Evolutionary conservation across 768 basidiomycete species (phyloP).

Genomic region (Phallus indusiatus): DNA sequence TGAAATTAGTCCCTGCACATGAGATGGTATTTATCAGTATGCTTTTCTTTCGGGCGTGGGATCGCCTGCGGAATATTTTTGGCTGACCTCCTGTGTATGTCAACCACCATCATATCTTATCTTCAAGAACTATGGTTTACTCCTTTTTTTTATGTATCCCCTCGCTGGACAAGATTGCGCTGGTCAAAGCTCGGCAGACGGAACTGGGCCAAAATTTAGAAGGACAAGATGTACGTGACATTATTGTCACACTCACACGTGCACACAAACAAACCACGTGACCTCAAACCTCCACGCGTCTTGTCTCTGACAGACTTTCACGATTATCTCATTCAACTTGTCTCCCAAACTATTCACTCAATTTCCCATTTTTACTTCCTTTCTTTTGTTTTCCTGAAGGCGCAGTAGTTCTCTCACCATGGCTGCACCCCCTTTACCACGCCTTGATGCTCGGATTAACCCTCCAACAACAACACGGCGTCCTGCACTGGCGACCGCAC

Average conservation of each 20-base stretch:
- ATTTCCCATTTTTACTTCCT: neutral
- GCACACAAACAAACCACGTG: neutral
- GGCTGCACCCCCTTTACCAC: slow-evolving; percentile 3
- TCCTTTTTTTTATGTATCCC: too few species aligned
- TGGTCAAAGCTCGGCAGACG: neutral
- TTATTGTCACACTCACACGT: neutral
- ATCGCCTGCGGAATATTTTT: too few species aligned
- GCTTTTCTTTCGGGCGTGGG: too few species aligned
- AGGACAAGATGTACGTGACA: neutral
- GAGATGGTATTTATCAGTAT: too few species aligned
- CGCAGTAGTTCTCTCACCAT: neutral
- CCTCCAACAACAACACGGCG: neutral
- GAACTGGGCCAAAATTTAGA: too few species aligned
- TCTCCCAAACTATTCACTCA: neutral
- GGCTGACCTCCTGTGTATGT: too few species aligned
- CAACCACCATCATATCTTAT: too few species aligned
- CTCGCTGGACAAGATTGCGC: neutral
- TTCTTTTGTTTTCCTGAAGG: neutral
- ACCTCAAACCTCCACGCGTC: neutral
- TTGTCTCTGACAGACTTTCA: neutral
- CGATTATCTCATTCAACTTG: neutral
- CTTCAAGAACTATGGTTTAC: too few species aligned
- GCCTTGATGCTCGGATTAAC: neutral
- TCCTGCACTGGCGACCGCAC: slow-evolving; percentile 1
- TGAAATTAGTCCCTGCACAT: too few species aligned